phyloP scores from a whole-genome alignment of 78 protist species.

The Bodo saltans region DNA sequence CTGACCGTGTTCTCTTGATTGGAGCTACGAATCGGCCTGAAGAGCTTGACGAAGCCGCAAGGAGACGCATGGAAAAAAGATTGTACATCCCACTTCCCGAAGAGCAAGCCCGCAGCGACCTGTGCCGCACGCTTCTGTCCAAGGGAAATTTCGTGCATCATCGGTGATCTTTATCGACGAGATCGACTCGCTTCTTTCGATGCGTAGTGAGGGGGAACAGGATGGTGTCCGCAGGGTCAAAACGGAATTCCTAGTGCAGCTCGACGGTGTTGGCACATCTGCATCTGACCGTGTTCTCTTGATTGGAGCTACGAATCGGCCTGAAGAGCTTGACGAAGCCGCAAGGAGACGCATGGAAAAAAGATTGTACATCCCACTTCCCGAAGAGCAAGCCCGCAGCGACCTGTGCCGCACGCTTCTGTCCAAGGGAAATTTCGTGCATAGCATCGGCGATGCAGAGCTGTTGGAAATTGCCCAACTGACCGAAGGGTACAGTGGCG shows the following conservation, averaged over 20 bases:
- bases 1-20: slow-evolving; percentile 50
- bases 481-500: slow-evolving; percentile 52
- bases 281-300: not conserved
- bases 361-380: slow-evolving; percentile 78
- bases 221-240: slow-evolving; percentile 34
- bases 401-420: no score
- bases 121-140: slow-evolving; percentile 33
- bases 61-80: slow-evolving; percentile 66
- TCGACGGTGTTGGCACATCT: slow-evolving; percentile 23
- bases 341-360: slow-evolving; percentile 62
- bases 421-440: not conserved
- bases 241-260: slow-evolving; percentile 47
- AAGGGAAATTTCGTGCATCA: no score
- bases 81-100: slow-evolving; percentile 82
- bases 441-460: not conserved
- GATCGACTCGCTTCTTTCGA: slow-evolving; percentile 62
- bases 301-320: slow-evolving; percentile 41
- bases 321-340: slow-evolving; percentile 39
- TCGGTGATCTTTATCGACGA: slow-evolving; percentile 74
- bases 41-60: slow-evolving; percentile 90
- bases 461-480: not conserved
- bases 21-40: slow-evolving; percentile 92
- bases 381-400: slow-evolving; percentile 60
- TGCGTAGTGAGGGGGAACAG: slow-evolving; percentile 3
- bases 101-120: slow-evolving; percentile 44